phyloP scores from a whole-genome alignment of 2,329 filamentous ascomycete species.

The Aureobasidium musti region DNA sequence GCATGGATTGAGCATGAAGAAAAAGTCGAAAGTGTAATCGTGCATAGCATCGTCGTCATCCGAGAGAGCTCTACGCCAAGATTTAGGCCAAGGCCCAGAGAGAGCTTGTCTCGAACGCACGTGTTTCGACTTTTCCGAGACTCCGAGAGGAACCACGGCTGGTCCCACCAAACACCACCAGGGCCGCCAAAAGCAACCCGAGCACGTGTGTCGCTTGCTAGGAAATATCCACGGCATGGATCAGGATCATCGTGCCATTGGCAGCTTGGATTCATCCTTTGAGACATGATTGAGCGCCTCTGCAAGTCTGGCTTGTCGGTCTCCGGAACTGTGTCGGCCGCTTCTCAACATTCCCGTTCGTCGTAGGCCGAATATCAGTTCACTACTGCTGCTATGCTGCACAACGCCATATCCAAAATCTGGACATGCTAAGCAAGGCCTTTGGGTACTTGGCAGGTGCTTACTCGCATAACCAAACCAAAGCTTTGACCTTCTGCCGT shows the following conservation, averaged over 20 bases:
- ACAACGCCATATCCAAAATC: neutral
- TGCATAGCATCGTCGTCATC: slow-evolving; percentile 10
- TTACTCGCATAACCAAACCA: neutral
- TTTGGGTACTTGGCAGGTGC: neutral
- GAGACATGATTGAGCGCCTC: slow-evolving; percentile 4
- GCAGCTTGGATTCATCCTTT: neutral
- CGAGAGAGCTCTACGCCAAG: neutral
- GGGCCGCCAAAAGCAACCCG: slow-evolving; percentile 1
- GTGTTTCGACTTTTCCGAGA: neutral
- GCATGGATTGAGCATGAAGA: neutral
- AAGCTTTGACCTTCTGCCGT: neutral
- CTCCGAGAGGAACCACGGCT: too few species aligned
- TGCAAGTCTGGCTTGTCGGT: neutral
- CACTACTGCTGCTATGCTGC: neutral
- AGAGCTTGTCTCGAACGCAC: slow-evolving; percentile 21
- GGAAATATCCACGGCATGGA: neutral
- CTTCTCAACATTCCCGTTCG: neutral
- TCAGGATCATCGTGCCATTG: neutral
- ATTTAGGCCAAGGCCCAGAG: neutral
- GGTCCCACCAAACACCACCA: neutral
- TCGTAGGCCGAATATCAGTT: neutral
- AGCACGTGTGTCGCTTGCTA: neutral
- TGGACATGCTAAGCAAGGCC: slow-evolving; percentile 1
- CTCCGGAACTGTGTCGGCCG: neutral
- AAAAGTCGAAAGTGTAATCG: slow-evolving; percentile 14